phyloP scores from a whole-genome alignment of 2,329 filamentous ascomycete species.

The Cladorrhinum sp. region DNA sequence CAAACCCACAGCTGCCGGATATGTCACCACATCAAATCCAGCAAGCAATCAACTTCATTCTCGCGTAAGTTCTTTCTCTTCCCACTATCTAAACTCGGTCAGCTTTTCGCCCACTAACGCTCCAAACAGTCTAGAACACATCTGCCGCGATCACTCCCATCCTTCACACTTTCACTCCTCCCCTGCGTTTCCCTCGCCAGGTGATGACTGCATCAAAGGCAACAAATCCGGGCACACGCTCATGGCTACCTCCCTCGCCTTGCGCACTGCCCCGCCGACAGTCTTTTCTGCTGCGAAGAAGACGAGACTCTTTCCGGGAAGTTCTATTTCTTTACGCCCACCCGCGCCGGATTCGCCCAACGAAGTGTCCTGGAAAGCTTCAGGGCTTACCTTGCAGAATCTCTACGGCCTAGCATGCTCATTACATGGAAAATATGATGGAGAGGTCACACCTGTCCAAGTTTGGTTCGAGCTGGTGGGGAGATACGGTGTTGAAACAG shows the following conservation, averaged over 20 bases:
- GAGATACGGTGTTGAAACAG: constrained; percentile 38
- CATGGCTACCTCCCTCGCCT: constrained; percentile 44
- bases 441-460: constrained; percentile 51
- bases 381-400: constrained; percentile 41
- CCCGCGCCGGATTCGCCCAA: constrained; percentile 31
- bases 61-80: constrained; percentile 40
- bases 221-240: constrained; percentile 38
- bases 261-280: constrained; percentile 38
- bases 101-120: constrained; percentile 2
- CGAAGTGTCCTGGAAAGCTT: constrained; percentile 37
- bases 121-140: constrained; percentile 45
- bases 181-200: constrained; percentile 29
- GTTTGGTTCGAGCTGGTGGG: constrained; percentile 53
- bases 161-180: constrained; percentile 39
- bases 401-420: constrained; percentile 46
- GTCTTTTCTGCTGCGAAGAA: constrained; percentile 30
- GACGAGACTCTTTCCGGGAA: not conserved
- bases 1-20: constrained; percentile 22
- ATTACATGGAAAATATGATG: constrained; percentile 40
- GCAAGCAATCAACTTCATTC: constrained; percentile 51
- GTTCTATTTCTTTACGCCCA: not conserved
- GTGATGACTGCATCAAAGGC: constrained; percentile 5
- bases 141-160: constrained; percentile 51
- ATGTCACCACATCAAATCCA: constrained; percentile 42
- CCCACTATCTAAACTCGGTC: not conserved